phyloP scores from a whole-genome alignment of 345 rosid genomes.

The Stellera chamaejasme region DNA sequence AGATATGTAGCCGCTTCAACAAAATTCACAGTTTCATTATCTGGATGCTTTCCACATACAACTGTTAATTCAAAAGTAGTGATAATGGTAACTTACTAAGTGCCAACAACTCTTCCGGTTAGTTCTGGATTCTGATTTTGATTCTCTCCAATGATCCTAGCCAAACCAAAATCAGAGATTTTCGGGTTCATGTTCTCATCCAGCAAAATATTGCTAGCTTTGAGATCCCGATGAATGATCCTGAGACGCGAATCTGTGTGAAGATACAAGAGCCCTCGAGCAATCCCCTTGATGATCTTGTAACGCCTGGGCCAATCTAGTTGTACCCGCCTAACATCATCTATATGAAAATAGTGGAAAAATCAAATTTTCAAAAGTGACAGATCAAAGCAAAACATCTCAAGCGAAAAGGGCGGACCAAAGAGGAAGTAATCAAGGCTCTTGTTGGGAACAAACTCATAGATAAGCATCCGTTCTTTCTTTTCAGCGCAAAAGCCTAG shows the following conservation, averaged over 20 bases:
- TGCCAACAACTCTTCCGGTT: slow-evolving; percentile 20
- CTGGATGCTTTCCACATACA: too few species aligned
- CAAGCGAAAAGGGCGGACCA: not conserved
- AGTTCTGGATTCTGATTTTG: not conserved
- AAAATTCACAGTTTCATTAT: too few species aligned
- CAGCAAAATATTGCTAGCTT: slow-evolving; percentile 11
- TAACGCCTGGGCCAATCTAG: slow-evolving; percentile 10
- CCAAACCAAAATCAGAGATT: slow-evolving; percentile 34
- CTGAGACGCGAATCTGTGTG: slow-evolving; percentile 21
- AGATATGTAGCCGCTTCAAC: slow-evolving; percentile 13
- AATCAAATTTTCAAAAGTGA: not conserved
- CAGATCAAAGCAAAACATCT: too few species aligned
- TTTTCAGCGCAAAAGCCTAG: slow-evolving; percentile 15
- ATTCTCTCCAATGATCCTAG: slow-evolving; percentile 20
- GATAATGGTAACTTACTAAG: slow-evolving; percentile 10
- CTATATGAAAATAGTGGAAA: not conserved
- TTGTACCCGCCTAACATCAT: not conserved
- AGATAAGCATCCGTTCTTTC: slow-evolving; percentile 14
- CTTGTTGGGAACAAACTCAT: slow-evolving; percentile 17
- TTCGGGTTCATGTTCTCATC: slow-evolving; percentile 19
- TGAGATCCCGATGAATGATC: slow-evolving; percentile 26
- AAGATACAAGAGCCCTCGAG: slow-evolving; percentile 24
- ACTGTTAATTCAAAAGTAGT: not conserved
- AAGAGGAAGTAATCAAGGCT: slow-evolving; percentile 17
- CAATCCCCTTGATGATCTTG: slow-evolving; percentile 21